A percentile compares a stretch with the other conserved stretches of the same genome.
Conservation (phyloP, 805 yeast genomes). For the Ogataea kodamae region DNA sequence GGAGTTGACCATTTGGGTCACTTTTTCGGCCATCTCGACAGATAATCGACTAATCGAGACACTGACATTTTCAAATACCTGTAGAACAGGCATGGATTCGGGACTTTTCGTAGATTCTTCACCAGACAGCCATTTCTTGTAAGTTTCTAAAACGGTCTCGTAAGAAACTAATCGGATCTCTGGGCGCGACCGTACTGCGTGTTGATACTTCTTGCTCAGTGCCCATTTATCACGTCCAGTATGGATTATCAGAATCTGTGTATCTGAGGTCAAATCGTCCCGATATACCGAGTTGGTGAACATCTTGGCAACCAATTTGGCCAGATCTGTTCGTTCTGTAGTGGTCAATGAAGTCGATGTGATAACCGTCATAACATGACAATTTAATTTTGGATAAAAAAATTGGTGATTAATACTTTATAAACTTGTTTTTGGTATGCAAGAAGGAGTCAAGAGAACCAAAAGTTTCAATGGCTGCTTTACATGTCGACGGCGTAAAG, state of each 20-base stretch:
- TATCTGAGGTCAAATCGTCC: slow-evolving; percentile 29
- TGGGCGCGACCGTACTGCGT: slow-evolving; percentile 45
- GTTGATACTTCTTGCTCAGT: slow-evolving; percentile 51
- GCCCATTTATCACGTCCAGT: slow-evolving; percentile 26
- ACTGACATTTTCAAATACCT: slow-evolving; percentile 41
- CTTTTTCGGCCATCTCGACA: slow-evolving; percentile 19
- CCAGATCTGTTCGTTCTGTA: slow-evolving; percentile 16
- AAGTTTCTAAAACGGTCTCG: slow-evolving; percentile 41
- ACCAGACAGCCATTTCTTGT: slow-evolving; percentile 56
- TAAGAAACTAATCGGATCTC: slow-evolving; percentile 56
- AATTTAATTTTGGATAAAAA: neutral
- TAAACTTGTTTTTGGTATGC: slow-evolving; percentile 1
- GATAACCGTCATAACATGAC: slow-evolving; percentile 12
- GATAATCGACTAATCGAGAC: slow-evolving; percentile 37
- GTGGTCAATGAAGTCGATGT: slow-evolving; percentile 29
- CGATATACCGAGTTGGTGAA: slow-evolving; percentile 19
- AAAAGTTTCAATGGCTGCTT: slow-evolving; percentile 88
- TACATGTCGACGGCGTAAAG: slow-evolving; percentile 77
- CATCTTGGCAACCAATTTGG: slow-evolving; percentile 15
- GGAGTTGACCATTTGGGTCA: slow-evolving; percentile 33
- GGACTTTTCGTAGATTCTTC: slow-evolving; percentile 22
- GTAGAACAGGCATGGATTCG: slow-evolving; percentile 23
- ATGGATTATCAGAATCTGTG: slow-evolving; percentile 24
- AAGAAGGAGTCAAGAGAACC: slow-evolving; percentile 35
- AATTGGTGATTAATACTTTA: no score